phyloP scores from a whole-genome alignment of 2,329 filamentous ascomycete species.

The Malbranchea zuffiana region DNA sequence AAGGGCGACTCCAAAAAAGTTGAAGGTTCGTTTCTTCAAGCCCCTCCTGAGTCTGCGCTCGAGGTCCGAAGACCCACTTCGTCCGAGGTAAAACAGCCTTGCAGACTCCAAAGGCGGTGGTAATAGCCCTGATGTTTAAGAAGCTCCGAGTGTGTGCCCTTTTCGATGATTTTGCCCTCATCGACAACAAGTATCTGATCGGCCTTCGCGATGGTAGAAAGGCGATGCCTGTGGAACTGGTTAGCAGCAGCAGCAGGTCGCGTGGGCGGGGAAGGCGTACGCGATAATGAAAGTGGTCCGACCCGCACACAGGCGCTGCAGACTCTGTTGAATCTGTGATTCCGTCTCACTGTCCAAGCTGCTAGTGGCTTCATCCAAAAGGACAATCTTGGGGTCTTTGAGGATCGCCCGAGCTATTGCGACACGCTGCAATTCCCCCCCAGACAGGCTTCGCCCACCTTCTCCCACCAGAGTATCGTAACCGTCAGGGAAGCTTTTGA shows the following conservation, averaged over 20 bases:
- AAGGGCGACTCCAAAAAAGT: no score
- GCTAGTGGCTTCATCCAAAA: constrained; percentile 44
- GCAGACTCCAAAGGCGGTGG: no score
- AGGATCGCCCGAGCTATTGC: constrained; percentile 35
- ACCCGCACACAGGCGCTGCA: constrained; percentile 36
- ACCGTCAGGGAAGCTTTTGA: constrained; percentile 45
- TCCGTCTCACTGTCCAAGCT: constrained; percentile 38
- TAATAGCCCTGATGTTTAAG: constrained; percentile 36
- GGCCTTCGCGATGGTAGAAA: constrained; percentile 58
- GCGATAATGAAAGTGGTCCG: constrained; percentile 45
- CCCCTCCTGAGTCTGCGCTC: no score
- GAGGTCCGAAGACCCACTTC: no score
- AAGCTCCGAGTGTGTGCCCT: constrained; percentile 49
- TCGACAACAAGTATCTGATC: constrained; percentile 56
- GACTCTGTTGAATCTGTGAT: constrained; percentile 35
- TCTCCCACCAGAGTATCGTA: constrained; percentile 42
- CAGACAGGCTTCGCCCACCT: constrained; percentile 39
- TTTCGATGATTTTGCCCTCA: constrained; percentile 48
- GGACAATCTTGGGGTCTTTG: constrained; percentile 32
- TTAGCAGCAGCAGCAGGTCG: constrained; percentile 3
- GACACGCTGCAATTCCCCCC: constrained; percentile 40
- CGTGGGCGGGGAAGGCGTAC: constrained; percentile 30
- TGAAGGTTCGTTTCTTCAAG: no score
- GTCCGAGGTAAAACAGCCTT: no score
- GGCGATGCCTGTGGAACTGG: constrained; percentile 41